phyloP scores from a whole-genome alignment of 257 asterid genomes.

The Primulina tabacum region DNA sequence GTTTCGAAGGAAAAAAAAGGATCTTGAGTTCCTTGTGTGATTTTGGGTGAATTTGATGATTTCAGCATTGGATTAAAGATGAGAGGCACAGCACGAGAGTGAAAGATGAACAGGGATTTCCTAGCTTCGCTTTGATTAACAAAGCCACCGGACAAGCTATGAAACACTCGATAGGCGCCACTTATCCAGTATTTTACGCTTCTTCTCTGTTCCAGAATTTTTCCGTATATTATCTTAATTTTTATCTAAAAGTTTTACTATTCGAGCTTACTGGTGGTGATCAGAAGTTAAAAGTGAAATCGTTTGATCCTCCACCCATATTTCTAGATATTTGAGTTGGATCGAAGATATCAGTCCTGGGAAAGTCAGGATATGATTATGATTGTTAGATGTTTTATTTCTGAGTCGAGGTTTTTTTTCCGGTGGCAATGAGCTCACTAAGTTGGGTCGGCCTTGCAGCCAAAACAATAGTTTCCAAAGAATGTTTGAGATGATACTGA shows the following conservation, averaged over 20 bases:
- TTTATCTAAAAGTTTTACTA: not conserved
- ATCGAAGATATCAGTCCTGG: no score
- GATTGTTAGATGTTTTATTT: not conserved
- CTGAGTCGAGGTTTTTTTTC: no score
- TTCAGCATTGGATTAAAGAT: constrained; percentile 76
- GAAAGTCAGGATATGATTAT: not conserved
- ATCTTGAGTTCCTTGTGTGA: not conserved
- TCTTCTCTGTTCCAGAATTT: not conserved
- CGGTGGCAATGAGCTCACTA: not conserved
- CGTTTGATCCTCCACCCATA: not conserved
- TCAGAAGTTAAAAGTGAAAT: not conserved
- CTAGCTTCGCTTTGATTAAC: constrained; percentile 69
- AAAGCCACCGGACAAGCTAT: constrained; percentile 67
- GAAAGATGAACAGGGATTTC: constrained; percentile 75
- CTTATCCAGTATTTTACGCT: constrained; percentile 31
- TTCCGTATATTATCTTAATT: not conserved
- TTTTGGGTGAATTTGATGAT: not conserved
- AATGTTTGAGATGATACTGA: not conserved
- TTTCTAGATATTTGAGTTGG: not conserved
- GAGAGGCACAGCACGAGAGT: constrained; percentile 57
- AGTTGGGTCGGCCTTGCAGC: no score
- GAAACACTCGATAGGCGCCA: constrained; percentile 63
- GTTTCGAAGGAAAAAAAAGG: no score
- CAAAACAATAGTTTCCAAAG: not conserved
- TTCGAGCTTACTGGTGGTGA: not conserved